These are phyloP conservation scores for Termitomyces titanicus DNA, from an alignment of 768 basidiomycete genomes.

Conservation along the genomic window DNA sequence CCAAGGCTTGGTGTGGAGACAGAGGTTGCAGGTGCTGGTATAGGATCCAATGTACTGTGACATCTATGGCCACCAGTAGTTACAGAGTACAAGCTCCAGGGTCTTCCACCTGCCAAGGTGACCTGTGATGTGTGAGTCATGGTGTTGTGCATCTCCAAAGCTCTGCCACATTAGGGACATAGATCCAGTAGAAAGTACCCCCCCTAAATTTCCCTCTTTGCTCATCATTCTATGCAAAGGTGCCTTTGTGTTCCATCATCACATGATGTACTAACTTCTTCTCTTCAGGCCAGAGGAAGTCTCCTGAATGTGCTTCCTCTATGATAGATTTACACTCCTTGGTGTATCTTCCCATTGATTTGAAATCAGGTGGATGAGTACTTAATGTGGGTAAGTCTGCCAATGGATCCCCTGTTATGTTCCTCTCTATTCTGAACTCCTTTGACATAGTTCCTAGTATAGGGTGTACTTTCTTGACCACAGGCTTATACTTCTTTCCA, in stretches of 20 bases:
- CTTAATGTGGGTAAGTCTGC: constrained; percentile 9
- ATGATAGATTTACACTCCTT: constrained; percentile 15
- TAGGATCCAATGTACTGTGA: no score
- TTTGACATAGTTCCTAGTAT: constrained; percentile 4
- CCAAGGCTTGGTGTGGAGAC: no score
- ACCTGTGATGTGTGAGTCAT: no score
- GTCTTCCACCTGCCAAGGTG: no score
- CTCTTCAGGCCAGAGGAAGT: constrained; percentile 31
- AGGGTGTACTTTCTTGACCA: background rate
- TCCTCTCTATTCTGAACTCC: constrained; percentile 2
- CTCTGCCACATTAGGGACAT: constrained; percentile 35
- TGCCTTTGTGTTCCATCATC: constrained; percentile 11
- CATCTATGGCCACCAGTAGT: no score
- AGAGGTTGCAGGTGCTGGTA: no score
- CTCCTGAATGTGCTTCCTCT: constrained; percentile 7
- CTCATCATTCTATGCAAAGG: no score
- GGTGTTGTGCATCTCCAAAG: no score
- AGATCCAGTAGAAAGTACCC: background rate
- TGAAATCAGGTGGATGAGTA: constrained; percentile 11
- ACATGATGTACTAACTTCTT: constrained; percentile 27
- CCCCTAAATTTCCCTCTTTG: constrained; percentile 14
- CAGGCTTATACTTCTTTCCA: background rate
- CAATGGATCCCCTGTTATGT: constrained; percentile 17
- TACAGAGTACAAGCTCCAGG: no score
- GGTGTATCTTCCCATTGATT: constrained; percentile 18